Conservation (phyloP, 768 basidiomycete species). For the Nidularia sp. region DNA sequence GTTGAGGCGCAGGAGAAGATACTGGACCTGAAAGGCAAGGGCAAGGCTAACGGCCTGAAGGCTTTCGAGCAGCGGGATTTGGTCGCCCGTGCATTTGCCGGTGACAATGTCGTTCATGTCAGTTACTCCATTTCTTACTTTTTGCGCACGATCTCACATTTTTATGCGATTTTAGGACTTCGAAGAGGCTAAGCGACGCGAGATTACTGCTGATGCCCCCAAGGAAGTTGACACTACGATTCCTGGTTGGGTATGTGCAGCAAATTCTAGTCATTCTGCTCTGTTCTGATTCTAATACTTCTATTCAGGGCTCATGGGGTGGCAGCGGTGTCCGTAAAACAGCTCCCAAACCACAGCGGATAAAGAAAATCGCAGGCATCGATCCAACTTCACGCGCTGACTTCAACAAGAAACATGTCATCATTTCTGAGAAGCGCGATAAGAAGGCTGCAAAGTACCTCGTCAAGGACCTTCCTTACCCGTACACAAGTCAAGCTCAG, state of each 20-base stretch:
- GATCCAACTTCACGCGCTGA: conserved; percentile 79
- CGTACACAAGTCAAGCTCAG: conserved; percentile 91
- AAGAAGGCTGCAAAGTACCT: conserved; percentile 90
- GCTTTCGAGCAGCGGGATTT: conserved; percentile 90
- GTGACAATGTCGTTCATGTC: conserved; percentile 92
- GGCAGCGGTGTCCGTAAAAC: conserved; percentile 66
- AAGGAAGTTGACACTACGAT: conserved; percentile 84
- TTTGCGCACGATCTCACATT: background rate
- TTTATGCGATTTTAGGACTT: conserved; percentile 58
- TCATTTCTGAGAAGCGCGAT: conserved; percentile 94
- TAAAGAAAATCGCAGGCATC: conserved; percentile 82
- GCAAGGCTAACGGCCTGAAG: conserved; percentile 40
- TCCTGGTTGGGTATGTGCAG: conserved; percentile 82
- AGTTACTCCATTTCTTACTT: conserved; percentile 13
- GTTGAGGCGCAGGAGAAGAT: conserved; percentile 63
- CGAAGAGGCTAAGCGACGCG: conserved; percentile 74
- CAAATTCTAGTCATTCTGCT: background rate
- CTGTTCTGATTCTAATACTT: background rate
- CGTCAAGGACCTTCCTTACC: conserved; percentile 89
- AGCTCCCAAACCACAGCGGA: conserved; percentile 61
- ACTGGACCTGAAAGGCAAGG: conserved; percentile 36
- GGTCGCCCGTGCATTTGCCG: conserved; percentile 93
- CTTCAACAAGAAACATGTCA: conserved; percentile 80
- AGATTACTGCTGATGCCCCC: conserved; percentile 86
- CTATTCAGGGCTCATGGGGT: conserved; percentile 82